These are phyloP conservation scores for Cetraspora pellucida DNA, from an alignment of 192 early-diverging fungal species.

Conservation along the genomic window DNA sequence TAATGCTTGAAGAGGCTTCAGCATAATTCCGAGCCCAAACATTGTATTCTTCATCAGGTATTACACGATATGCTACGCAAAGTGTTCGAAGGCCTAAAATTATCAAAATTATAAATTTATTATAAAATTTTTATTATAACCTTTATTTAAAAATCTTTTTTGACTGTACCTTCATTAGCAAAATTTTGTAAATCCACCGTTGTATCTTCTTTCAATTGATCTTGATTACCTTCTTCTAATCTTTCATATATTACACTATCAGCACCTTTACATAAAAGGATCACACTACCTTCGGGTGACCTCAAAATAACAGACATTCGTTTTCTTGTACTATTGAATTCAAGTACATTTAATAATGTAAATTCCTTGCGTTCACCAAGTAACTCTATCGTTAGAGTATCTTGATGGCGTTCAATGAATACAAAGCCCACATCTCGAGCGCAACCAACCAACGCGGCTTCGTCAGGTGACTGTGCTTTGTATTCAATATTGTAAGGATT, in stretches of 20 bases:
- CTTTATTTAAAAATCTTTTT: conserved; percentile 40
- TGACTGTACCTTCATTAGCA: conserved; percentile 64
- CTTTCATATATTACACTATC: conserved; percentile 92
- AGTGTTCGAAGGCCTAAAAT: conserved; percentile 78
- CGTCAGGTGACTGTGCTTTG: conserved; percentile 94
- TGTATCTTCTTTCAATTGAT: conserved; percentile 67
- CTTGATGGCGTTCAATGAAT: conserved; percentile 75
- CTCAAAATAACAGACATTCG: conserved; percentile 92
- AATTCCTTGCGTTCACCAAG: conserved; percentile 71
- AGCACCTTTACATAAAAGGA: conserved; percentile 92
- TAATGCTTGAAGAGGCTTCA: conserved; percentile 71
- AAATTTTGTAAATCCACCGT: conserved; percentile 80
- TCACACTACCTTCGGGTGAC: conserved; percentile 69
- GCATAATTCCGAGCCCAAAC: conserved; percentile 74
- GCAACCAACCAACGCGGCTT: conserved; percentile 87
- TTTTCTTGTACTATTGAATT: conserved; percentile 96
- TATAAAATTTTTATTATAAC: neutral
- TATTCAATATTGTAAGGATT: conserved; percentile 68
- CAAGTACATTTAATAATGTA: conserved; percentile 70
- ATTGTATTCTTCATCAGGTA: conserved; percentile 71
- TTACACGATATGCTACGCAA: conserved; percentile 75
- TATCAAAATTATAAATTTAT: conserved; percentile 2
- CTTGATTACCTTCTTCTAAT: conserved; percentile 67
- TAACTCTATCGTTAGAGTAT: conserved; percentile 70
- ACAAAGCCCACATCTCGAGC: conserved; percentile 83